phyloP scores from a whole-genome alignment of 805 yeast genomes.

The Hanseniaspora pseudoguilliermondii region DNA sequence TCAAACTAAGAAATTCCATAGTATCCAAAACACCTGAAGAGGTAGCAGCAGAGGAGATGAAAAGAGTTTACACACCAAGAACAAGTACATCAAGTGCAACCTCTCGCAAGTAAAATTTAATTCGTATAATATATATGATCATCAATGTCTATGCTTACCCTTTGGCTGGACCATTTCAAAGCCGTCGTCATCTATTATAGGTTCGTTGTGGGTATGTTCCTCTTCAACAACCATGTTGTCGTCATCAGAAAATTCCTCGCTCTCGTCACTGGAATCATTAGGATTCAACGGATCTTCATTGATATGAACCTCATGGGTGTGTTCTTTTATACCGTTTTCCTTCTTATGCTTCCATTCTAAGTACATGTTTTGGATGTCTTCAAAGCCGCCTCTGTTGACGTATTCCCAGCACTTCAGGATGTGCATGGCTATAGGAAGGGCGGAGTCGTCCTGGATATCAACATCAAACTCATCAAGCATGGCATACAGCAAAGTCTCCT shows the following conservation, averaged over 20 bases:
- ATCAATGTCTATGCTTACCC: constrained; percentile 37
- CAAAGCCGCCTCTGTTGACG: constrained; percentile 41
- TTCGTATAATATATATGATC: constrained; percentile 8
- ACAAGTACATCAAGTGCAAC: constrained; percentile 12
- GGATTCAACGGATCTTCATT: constrained; percentile 41
- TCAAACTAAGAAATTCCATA: constrained; percentile 22
- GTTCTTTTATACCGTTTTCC: constrained; percentile 23
- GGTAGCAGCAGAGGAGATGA: constrained; percentile 16
- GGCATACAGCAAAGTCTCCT: constrained; percentile 72
- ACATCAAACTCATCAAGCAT: constrained; percentile 94
- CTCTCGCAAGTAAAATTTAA: not conserved
- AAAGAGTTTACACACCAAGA: constrained; percentile 14
- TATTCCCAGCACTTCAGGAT: constrained; percentile 56
- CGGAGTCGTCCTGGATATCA: constrained; percentile 78
- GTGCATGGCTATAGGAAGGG: constrained; percentile 55
- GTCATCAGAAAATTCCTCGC: constrained; percentile 30
- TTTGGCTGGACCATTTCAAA: constrained; percentile 74
- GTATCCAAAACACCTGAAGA: constrained; percentile 15
- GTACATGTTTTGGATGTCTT: constrained; percentile 47
- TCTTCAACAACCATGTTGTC: constrained; percentile 30
- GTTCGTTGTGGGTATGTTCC: constrained; percentile 31
- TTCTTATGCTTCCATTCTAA: constrained; percentile 43
- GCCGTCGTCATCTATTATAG: constrained; percentile 86
- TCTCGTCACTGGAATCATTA: constrained; percentile 38
- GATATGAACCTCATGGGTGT: constrained; percentile 42